Evolutionary conservation across 106 monocot species (phyloP).

Genomic region (Iris macrosiphon): DNA sequence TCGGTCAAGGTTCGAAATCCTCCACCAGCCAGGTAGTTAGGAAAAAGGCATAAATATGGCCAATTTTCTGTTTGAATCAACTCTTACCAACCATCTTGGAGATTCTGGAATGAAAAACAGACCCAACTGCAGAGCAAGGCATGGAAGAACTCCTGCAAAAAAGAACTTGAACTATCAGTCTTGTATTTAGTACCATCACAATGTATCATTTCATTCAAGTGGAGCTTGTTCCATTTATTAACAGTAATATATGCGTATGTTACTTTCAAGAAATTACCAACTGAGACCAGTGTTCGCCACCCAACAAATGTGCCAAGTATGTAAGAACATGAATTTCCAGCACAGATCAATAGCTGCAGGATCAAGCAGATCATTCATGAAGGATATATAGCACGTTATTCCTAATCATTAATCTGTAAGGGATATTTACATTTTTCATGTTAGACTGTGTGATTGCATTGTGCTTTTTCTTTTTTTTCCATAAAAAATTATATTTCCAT

Average conservation of each 20-base stretch:
- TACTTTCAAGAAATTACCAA: conserved; percentile 22
- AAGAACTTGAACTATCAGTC: no score
- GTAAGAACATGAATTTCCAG: conserved; percentile 30
- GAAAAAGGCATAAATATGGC: no score
- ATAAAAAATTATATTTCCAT: no score
- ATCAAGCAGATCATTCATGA: neutral
- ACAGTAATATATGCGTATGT: no score
- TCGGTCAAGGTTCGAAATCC: no score
- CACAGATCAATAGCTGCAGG: conserved; percentile 43
- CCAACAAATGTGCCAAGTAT: conserved; percentile 48
- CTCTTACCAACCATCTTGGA: conserved; percentile 73
- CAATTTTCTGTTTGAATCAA: no score
- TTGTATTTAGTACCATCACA: neutral
- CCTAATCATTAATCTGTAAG: neutral
- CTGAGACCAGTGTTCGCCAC: conserved; percentile 40
- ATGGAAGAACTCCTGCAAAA: conserved; percentile 49
- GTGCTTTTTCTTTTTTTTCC: no score
- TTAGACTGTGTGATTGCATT: no score
- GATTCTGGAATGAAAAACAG: conserved; percentile 70
- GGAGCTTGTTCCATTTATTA: neutral
- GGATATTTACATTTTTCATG: no score
- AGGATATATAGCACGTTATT: neutral
- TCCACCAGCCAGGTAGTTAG: no score
- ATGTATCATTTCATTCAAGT: neutral
- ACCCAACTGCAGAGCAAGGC: conserved; percentile 36